Evolutionary conservation across 2,329 filamentous ascomycete species (phyloP).

Genomic region (Aspergillus transmontanensis): DNA sequence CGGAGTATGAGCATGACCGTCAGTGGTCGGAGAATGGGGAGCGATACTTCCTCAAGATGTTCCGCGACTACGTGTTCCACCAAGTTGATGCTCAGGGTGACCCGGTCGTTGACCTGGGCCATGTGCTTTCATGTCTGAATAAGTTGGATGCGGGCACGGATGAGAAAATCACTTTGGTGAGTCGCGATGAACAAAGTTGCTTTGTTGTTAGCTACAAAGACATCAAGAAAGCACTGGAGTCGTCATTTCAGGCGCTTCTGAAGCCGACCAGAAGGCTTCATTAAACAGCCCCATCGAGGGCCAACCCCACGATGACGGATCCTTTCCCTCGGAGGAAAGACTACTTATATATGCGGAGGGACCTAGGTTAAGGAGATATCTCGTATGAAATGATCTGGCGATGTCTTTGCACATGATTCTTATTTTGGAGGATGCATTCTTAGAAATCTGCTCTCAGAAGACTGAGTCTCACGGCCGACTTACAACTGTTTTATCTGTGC

Average conservation of each 20-base stretch:
- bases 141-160: constrained; percentile 89
- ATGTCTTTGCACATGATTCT: neutral
- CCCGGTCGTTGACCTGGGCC: constrained; percentile 81
- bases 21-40: constrained; percentile 92
- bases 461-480: neutral
- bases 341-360: constrained; percentile 13
- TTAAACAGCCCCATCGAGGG: constrained; percentile 19
- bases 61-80: constrained; percentile 96
- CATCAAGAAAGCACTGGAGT: constrained; percentile 68
- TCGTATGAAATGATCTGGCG: neutral
- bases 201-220: constrained; percentile 91
- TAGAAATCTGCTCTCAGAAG: neutral
- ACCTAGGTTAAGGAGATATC: neutral
- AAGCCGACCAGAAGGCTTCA: constrained; percentile 44
- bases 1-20: constrained; percentile 75
- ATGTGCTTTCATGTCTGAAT: constrained; percentile 84
- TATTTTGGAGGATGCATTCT: constrained; percentile 2
- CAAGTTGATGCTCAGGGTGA: constrained; percentile 85
- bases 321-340: neutral
- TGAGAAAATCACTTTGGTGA: constrained; percentile 82
- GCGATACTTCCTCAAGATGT: constrained; percentile 89
- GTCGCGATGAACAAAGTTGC: constrained; percentile 85
- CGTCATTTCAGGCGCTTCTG: constrained; percentile 61
- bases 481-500: neutral
- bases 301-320: neutral